A percentile compares a stretch with the other conserved stretches of the same genome.
Evolutionary conservation across 305 asterid genomes (phyloP).

Genomic region (Solanum aculeatissimum): DNA sequence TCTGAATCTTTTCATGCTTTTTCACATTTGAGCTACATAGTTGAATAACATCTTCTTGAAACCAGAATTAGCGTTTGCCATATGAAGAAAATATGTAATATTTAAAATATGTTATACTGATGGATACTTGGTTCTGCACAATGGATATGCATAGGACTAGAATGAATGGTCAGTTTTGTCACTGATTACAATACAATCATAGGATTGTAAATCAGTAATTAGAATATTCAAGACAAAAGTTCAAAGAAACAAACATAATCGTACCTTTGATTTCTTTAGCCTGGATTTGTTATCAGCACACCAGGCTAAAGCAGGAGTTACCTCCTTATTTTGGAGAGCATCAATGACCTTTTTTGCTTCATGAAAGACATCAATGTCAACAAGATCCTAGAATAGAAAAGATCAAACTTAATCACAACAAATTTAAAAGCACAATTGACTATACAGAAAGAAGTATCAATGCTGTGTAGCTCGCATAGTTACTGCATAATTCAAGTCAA

Average conservation of each 20-base stretch:
- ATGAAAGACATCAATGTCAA: slow-evolving; percentile 82
- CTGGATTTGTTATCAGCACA: slow-evolving; percentile 92
- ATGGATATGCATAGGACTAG: neutral
- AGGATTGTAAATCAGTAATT: neutral
- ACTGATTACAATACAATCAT: neutral
- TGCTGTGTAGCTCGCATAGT: neutral
- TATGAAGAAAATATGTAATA: neutral
- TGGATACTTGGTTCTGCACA: neutral
- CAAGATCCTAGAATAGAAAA: slow-evolving; percentile 63
- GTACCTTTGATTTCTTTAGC: slow-evolving; percentile 88
- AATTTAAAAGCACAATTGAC: neutral
- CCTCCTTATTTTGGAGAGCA: slow-evolving; percentile 85
- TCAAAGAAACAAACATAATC: neutral
- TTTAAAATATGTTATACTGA: neutral
- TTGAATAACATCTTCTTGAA: neutral
- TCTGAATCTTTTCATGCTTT: neutral
- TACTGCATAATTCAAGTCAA: neutral
- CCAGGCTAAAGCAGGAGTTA: slow-evolving; percentile 93
- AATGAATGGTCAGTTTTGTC: neutral
- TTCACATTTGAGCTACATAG: neutral
- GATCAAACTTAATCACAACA: neutral
- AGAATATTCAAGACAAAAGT: neutral
- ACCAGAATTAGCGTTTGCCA: neutral
- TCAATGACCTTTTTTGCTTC: slow-evolving; percentile 89
- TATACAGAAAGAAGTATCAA: neutral